phyloP scores from a whole-genome alignment of 345 rosid genomes.

The Eucalyptus sideroxylon region DNA sequence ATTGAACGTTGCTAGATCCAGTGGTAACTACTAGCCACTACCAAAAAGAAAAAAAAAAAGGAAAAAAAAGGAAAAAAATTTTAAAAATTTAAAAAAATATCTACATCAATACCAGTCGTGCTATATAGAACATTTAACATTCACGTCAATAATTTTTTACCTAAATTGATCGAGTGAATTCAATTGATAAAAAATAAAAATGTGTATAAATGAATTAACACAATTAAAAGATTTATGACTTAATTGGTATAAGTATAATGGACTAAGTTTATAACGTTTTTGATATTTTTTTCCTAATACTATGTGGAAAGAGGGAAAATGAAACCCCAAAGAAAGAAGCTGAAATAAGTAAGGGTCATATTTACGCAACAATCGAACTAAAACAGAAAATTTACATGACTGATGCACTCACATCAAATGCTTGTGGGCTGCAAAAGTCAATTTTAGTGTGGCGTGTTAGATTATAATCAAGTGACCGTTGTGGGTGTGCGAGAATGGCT shows the following conservation, averaged over 20 bases:
- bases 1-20: rapidly evolving
- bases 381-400: neutral
- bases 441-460: neutral
- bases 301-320: neutral
- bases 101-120: rapidly evolving
- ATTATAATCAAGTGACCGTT: neutral
- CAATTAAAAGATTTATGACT: rapidly evolving
- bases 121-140: no score
- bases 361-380: neutral
- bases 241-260: rapidly evolving
- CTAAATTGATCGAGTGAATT: no score
- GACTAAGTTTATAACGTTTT: rapidly evolving
- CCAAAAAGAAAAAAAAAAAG: rapidly evolving
- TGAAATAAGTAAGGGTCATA: neutral
- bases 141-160: rapidly evolving
- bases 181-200: no score
- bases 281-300: neutral
- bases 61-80: rapidly evolving
- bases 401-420: neutral
- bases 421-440: neutral
- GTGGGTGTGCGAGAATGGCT: neutral
- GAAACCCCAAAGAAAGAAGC: neutral
- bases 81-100: rapidly evolving
- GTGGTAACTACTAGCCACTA: no score
- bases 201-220: rapidly evolving